A percentile compares a stretch with the other conserved stretches of the same genome.
Evolutionary conservation across 1,139 yeast genomes (phyloP).

Genomic region (Yarrowia galli): DNA sequence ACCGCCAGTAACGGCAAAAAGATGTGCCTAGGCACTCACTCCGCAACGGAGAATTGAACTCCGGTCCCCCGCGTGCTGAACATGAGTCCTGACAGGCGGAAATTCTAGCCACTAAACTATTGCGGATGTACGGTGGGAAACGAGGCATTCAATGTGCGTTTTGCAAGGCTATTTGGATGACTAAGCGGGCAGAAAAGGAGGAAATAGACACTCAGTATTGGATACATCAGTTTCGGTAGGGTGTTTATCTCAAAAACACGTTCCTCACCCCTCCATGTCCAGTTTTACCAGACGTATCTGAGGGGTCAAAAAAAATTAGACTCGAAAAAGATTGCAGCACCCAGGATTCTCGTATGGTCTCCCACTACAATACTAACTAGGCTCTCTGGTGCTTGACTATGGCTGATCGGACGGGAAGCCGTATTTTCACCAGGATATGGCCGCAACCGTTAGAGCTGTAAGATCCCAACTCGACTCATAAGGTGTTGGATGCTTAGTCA

Average conservation of each 20-base stretch:
- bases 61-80: slow-evolving; percentile 38
- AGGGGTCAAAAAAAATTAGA: neutral
- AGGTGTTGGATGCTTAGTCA: too few relatives aligned
- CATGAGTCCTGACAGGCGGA: slow-evolving; percentile 33
- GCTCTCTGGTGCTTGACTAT: slow-evolving; percentile 36
- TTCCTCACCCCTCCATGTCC: neutral
- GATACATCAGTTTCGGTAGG: neutral
- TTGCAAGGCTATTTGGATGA: neutral
- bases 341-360: slow-evolving; percentile 37
- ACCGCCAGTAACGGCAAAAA: neutral
- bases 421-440: slow-evolving; percentile 37
- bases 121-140: slow-evolving; percentile 31
- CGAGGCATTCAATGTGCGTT: neutral
- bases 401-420: slow-evolving; percentile 38
- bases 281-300: too few relatives aligned
- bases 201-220: neutral
- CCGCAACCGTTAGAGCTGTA: slow-evolving; percentile 15
- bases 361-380: slow-evolving; percentile 38
- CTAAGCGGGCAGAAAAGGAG: neutral
- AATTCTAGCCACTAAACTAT: slow-evolving; percentile 36
- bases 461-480: neutral
- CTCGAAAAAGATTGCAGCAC: slow-evolving; percentile 36
- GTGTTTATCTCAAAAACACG: too few relatives aligned
- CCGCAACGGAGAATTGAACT: slow-evolving; percentile 37
- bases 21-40: neutral